Conservation (phyloP, 345 rosid species). For the Euphorbia peplus region DNA sequence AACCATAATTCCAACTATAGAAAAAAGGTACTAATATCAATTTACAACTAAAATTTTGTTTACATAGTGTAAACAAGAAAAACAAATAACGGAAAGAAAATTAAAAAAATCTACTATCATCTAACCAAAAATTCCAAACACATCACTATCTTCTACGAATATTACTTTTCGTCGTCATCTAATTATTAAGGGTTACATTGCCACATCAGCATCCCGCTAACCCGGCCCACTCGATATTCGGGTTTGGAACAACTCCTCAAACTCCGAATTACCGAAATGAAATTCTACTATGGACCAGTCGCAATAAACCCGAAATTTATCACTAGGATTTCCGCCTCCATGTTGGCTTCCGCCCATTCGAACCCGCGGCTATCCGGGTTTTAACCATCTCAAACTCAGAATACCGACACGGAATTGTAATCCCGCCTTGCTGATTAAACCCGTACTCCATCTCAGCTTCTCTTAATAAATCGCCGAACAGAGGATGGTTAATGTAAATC, state of each 20-base stretch:
- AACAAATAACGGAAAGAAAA: not conserved
- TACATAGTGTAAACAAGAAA: not conserved
- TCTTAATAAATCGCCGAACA: slow-evolving; percentile 69
- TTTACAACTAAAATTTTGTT: slow-evolving; percentile 19
- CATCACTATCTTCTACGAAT: slow-evolving; percentile 5
- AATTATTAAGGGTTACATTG: slow-evolving; percentile 25
- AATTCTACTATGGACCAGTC: slow-evolving; percentile 44
- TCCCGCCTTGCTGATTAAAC: slow-evolving; percentile 73
- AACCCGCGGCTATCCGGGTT: slow-evolving; percentile 59
- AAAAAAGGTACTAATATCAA: slow-evolving; percentile 10
- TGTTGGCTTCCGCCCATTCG: slow-evolving; percentile 36
- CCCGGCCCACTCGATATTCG: slow-evolving; percentile 54
- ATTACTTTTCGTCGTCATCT: slow-evolving; percentile 28
- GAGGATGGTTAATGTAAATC: slow-evolving; percentile 85
- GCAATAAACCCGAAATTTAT: too few relatives aligned
- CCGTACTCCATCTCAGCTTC: slow-evolving; percentile 85
- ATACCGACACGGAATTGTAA: slow-evolving; percentile 81
- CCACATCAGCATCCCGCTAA: slow-evolving; percentile 39
- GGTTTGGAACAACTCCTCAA: slow-evolving; percentile 64
- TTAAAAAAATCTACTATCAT: not conserved
- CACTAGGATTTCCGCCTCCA: slow-evolving; percentile 35
- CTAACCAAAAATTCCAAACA: slow-evolving; percentile 13
- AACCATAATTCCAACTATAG: not conserved
- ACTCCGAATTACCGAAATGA: slow-evolving; percentile 78
- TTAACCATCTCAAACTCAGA: slow-evolving; percentile 80